Percentiles rank a stretch among this genome's conserved stretches.
Evolutionary conservation across 2,329 filamentous ascomycete species (phyloP).

Genomic region (Aspergillus sp.): DNA sequence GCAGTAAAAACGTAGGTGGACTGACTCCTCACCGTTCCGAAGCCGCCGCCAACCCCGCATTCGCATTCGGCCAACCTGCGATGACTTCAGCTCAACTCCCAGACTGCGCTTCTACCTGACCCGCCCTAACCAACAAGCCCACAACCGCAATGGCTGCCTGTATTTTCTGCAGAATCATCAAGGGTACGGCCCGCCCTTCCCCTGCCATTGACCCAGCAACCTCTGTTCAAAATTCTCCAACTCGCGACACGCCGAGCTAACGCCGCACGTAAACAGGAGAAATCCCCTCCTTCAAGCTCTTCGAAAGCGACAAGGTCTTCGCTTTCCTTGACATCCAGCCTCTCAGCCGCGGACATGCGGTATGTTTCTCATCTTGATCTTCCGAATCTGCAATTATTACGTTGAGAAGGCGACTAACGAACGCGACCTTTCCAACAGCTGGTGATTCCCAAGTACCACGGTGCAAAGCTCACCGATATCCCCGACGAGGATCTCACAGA

Average conservation of each 20-base stretch:
- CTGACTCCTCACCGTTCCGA: constrained; percentile 29
- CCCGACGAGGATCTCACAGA: constrained; percentile 84
- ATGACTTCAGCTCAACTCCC: constrained; percentile 13
- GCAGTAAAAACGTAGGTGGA: neutral
- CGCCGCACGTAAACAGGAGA: constrained; percentile 63
- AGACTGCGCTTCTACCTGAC: neutral
- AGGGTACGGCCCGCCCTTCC: constrained; percentile 57
- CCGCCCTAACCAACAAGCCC: neutral
- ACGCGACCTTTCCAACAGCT: constrained; percentile 58
- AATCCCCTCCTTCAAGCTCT: constrained; percentile 94
- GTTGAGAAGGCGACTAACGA: constrained; percentile 7
- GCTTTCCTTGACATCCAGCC: constrained; percentile 97
- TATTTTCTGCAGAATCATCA: constrained; percentile 98
- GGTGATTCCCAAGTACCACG: constrained; percentile 93
- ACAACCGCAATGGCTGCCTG: constrained; percentile 51
- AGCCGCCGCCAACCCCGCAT: constrained; percentile 21
- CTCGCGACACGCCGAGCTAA: neutral
- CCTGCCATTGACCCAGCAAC: neutral
- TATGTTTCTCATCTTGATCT: constrained; percentile 47
- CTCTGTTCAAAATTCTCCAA: neutral
- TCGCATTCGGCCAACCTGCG: neutral
- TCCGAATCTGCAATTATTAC: neutral
- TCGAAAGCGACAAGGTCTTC: constrained; percentile 87
- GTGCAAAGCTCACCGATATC: constrained; percentile 86
- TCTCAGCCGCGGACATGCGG: constrained; percentile 82